Evolutionary conservation across 306 rosid genomes (phyloP).

Genomic region (Pterocarpus macrocarpus): DNA sequence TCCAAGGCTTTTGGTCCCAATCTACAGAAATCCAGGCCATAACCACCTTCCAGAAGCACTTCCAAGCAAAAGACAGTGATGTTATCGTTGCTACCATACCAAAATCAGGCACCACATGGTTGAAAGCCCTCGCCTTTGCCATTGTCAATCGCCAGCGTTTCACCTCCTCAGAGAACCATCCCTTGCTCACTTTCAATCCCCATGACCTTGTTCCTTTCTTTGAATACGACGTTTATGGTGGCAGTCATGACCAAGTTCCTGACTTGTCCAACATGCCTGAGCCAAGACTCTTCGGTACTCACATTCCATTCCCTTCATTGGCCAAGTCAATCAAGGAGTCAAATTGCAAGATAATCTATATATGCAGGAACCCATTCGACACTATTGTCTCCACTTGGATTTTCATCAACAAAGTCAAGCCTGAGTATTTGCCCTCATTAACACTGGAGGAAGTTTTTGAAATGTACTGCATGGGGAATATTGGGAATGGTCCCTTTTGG

Average conservation of each 20-base stretch:
- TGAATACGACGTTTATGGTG: conserved; percentile 51
- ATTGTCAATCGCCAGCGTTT: conserved; percentile 39
- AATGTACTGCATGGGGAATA: conserved; percentile 54
- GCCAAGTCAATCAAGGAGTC: conserved; percentile 49
- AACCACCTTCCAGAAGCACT: conserved; percentile 52
- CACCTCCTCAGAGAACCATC: conserved; percentile 34
- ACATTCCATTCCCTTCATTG: conserved; percentile 54
- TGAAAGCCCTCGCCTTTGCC: conserved; percentile 64
- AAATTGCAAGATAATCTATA: conserved; percentile 49
- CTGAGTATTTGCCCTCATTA: not conserved
- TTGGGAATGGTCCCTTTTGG: conserved; percentile 63
- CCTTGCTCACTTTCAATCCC: conserved; percentile 57
- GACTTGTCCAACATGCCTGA: conserved; percentile 47
- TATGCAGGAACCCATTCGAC: conserved; percentile 67
- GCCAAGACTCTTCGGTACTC: conserved; percentile 68
- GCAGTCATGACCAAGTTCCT: conserved; percentile 29
- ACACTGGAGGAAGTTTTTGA: conserved; percentile 59
- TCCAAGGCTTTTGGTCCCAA: conserved; percentile 64
- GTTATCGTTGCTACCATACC: conserved; percentile 53
- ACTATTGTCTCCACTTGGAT: conserved; percentile 61
- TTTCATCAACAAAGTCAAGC: conserved; percentile 40
- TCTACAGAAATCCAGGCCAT: conserved; percentile 47
- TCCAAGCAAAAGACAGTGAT: conserved; percentile 55
- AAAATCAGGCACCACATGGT: conserved; percentile 74
- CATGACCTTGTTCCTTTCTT: conserved; percentile 66